Percentiles rank a stretch among this genome's conserved stretches.
phyloP scores from a whole-genome alignment of 2,329 filamentous ascomycete genomes.

The Xylariaceae sp. region DNA sequence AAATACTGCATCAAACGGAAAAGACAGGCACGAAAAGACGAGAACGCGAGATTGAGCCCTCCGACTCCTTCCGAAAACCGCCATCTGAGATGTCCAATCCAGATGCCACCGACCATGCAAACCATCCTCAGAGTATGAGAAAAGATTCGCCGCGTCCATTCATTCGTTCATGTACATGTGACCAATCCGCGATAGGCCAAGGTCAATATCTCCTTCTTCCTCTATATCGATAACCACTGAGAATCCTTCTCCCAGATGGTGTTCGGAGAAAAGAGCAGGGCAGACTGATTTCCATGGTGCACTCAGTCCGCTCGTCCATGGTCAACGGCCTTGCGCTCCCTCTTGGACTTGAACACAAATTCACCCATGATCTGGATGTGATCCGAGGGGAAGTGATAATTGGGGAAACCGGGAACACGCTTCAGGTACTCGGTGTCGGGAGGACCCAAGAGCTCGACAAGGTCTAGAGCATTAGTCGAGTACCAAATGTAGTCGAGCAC shows the following conservation, averaged over 20 bases:
- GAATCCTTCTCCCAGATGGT: conserved; percentile 4
- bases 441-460: conserved; percentile 78
- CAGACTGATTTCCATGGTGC: conserved; percentile 17
- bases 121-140: conserved; percentile 26
- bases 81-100: conserved; percentile 28
- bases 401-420: conserved; percentile 84
- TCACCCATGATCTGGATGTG: conserved; percentile 87
- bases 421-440: conserved; percentile 83
- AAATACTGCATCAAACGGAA: conserved; percentile 8
- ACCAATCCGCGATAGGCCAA: conserved; percentile 11
- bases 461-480: conserved; percentile 82
- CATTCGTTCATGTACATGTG: conserved; percentile 24
- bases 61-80: conserved; percentile 20
- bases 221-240: conserved; percentile 2
- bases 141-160: conserved; percentile 23
- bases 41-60: conserved; percentile 17
- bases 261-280: background rate
- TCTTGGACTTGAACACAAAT: conserved; percentile 82
- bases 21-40: conserved; percentile 13
- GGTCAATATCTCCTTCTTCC: conserved; percentile 6
- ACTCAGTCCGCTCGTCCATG: conserved; percentile 22
- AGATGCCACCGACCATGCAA: conserved; percentile 22
- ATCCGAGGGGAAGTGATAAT: conserved; percentile 91
- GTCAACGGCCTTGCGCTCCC: conserved; percentile 63
- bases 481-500: conserved; percentile 99